Conservation (phyloP, 169 alveolate genomes). For the Plasmodium inui region DNA sequence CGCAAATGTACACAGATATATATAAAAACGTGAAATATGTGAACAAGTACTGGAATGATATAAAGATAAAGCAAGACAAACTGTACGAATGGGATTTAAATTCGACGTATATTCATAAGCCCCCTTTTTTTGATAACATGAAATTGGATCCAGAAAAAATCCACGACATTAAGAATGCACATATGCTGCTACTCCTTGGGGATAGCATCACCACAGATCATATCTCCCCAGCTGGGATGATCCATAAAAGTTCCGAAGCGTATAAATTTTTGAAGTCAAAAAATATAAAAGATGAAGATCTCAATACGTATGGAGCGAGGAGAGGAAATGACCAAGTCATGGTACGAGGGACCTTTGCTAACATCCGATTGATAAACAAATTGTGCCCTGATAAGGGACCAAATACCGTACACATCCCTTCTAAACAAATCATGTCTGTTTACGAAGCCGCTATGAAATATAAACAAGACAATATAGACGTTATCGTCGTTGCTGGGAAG, state of each 20-base stretch:
- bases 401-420: constrained; percentile 92
- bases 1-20: constrained; percentile 93
- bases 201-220: constrained; percentile 98
- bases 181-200: constrained; percentile 89
- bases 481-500: constrained; percentile 93
- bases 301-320: constrained; percentile 97
- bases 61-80: constrained; percentile 90
- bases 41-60: constrained; percentile 93
- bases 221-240: constrained; percentile 98
- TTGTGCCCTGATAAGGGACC: constrained; percentile 94
- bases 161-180: constrained; percentile 83
- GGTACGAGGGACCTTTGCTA: constrained; percentile 98
- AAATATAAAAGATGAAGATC: constrained; percentile 92
- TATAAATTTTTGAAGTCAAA: constrained; percentile 89
- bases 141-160: constrained; percentile 48
- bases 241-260: constrained; percentile 95
- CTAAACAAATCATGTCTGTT: constrained; percentile 90
- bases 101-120: constrained; percentile 95
- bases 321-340: constrained; percentile 97
- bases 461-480: constrained; percentile 73
- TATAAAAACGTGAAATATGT: constrained; percentile 92
- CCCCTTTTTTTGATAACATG: constrained; percentile 93
- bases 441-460: constrained; percentile 94
- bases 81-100: constrained; percentile 93
- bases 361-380: constrained; percentile 94